A percentile compares a stretch with the other conserved stretches of the same genome.
phyloP scores from a whole-genome alignment of 2,329 filamentous ascomycete genomes.

The Colletotrichum acutatum region DNA sequence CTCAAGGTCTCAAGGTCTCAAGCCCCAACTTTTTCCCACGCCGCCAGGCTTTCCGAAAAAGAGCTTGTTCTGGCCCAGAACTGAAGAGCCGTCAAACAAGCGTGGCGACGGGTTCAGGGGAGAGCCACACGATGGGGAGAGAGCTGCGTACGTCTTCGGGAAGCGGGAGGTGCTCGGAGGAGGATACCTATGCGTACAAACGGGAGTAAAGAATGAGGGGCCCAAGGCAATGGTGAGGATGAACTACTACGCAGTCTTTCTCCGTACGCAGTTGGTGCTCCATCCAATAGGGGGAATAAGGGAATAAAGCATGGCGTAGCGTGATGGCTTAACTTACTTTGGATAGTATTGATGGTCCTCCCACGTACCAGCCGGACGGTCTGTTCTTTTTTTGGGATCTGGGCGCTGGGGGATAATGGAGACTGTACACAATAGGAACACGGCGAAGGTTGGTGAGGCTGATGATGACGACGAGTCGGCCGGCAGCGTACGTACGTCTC shows the following conservation, averaged over 20 bases:
- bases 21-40: constrained; percentile 11
- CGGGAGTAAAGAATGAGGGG: constrained; percentile 4
- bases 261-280: neutral
- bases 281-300: constrained; percentile 9
- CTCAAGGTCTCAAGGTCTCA: constrained; percentile 5
- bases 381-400: constrained; percentile 19
- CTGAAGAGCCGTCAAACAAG: neutral
- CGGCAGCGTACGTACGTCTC: constrained; percentile 13
- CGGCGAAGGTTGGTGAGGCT: constrained; percentile 22
- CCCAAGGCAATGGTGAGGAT: constrained; percentile 2
- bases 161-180: constrained; percentile 14
- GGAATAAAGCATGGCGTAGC: neutral
- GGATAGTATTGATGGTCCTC: neutral
- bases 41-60: neutral
- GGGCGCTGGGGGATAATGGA: constrained; percentile 1
- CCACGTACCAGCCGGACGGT: neutral
- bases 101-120: constrained; percentile 9
- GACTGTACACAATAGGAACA: neutral
- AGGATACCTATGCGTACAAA: neutral
- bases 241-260: neutral
- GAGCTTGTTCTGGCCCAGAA: constrained; percentile 9
- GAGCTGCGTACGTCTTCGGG: constrained; percentile 24
- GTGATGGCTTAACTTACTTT: constrained; percentile 1
- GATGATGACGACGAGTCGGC: constrained; percentile 23
- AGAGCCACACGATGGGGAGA: neutral